These are phyloP conservation scores for Calonectria multiphialidica DNA, from an alignment of 2,329 filamentous ascomycete genomes.

Conservation along the genomic window DNA sequence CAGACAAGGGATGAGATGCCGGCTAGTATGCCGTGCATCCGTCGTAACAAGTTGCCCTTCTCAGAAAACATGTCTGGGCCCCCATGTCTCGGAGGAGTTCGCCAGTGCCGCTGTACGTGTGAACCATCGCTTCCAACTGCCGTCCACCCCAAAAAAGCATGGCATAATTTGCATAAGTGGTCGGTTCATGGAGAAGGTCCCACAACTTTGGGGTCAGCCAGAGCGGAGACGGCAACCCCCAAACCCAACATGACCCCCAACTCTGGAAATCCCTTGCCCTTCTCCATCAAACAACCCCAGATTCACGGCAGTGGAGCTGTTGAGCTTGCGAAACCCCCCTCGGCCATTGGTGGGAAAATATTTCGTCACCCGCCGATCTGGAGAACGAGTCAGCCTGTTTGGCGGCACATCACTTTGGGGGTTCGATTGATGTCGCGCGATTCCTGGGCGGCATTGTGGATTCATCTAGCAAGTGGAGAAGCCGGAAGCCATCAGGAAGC, in stretches of 20 bases:
- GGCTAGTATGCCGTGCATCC: not conserved
- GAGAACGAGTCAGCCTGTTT: not conserved
- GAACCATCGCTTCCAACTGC: not conserved
- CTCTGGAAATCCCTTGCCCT: not conserved
- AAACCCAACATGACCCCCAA: not conserved
- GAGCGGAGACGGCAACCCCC: not conserved
- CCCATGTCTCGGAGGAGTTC: not conserved
- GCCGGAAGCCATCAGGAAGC: not conserved
- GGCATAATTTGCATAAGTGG: not conserved
- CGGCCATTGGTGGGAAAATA: not conserved
- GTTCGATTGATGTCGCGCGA: not conserved
- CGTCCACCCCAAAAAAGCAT: no score
- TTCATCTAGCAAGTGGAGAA: constrained; percentile 7
- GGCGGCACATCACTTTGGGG: not conserved
- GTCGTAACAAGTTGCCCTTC: no score
- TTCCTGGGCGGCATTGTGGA: not conserved
- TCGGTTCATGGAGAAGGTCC: not conserved
- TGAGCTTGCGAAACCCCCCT: not conserved
- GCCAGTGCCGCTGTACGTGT: not conserved
- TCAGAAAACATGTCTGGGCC: not conserved
- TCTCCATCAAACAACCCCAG: not conserved
- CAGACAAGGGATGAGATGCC: not conserved
- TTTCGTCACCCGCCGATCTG: not conserved
- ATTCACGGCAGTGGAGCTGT: not conserved
- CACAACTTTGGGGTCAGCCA: constrained; percentile 1